phyloP scores from a whole-genome alignment of 495 filamentous ascomycete genomes.

The Neurospora sp. region DNA sequence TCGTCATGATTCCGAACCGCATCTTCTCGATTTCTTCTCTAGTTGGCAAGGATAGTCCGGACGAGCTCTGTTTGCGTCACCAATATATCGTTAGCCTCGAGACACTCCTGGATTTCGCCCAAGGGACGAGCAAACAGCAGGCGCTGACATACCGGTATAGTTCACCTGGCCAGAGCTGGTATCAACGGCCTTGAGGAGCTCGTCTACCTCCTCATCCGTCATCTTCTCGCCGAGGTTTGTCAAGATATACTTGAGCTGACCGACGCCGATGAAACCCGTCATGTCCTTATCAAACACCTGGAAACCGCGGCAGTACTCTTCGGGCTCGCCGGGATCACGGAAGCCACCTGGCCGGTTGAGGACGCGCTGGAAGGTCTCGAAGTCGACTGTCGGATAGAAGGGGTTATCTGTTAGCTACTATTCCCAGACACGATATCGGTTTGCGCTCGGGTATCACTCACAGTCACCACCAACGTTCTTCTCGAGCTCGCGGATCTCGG shows the following conservation, averaged over 20 bases:
- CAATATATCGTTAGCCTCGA: slow-evolving; percentile 6
- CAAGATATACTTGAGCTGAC: slow-evolving; percentile 90
- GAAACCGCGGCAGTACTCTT: slow-evolving; percentile 96
- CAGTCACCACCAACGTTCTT: slow-evolving; percentile 80
- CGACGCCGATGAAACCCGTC: slow-evolving; percentile 94
- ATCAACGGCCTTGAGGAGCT: slow-evolving; percentile 94
- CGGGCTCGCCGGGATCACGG: slow-evolving; percentile 92
- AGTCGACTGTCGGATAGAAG: slow-evolving; percentile 60
- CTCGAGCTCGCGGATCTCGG: slow-evolving; percentile 85
- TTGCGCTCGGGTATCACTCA: slow-evolving; percentile 38
- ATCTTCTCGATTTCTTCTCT: slow-evolving; percentile 15
- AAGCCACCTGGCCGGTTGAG: slow-evolving; percentile 97
- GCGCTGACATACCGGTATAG: slow-evolving; percentile 63
- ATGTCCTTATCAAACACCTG: slow-evolving; percentile 99
- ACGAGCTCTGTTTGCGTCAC: slow-evolving; percentile 57
- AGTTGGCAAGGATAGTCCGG: slow-evolving; percentile 90
- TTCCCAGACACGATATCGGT: background rate
- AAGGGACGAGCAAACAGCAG: background rate
- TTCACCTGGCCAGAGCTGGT: slow-evolving; percentile 91
- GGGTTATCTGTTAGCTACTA: background rate
- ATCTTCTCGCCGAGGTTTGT: slow-evolving; percentile 98
- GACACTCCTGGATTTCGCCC: background rate
- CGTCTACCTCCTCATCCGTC: slow-evolving; percentile 96
- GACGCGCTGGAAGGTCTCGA: slow-evolving; percentile 89
- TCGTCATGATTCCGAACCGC: background rate